Conservation (phyloP, 2,329 filamentous ascomycete species). For the Beauveria australis region DNA sequence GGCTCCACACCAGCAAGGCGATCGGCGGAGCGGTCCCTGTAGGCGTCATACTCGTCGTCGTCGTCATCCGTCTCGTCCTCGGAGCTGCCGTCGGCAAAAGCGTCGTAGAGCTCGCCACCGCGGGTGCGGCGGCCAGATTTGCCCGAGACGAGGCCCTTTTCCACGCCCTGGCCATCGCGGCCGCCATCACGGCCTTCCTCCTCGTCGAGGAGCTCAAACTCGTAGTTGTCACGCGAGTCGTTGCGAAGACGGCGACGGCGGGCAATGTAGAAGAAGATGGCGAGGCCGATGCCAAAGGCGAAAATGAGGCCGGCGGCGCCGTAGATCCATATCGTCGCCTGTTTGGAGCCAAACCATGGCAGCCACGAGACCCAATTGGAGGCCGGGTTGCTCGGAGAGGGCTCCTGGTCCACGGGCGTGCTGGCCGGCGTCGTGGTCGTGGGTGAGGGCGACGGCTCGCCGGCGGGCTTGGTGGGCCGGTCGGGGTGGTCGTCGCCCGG, state of each 20-base stretch:
- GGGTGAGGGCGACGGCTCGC: slow-evolving; percentile 23
- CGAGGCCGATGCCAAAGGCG: slow-evolving; percentile 72
- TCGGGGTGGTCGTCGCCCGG: slow-evolving; percentile 56
- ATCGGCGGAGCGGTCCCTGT: slow-evolving; percentile 30
- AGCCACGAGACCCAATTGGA: slow-evolving; percentile 77
- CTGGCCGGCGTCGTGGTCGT: slow-evolving; percentile 19
- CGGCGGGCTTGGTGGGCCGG: slow-evolving; percentile 45
- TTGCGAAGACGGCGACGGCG: slow-evolving; percentile 69
- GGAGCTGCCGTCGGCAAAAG: slow-evolving; percentile 78
- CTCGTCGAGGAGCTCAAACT: slow-evolving; percentile 87
- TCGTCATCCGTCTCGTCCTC: slow-evolving; percentile 45
- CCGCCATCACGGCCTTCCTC: slow-evolving; percentile 66
- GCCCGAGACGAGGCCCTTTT: slow-evolving; percentile 34
- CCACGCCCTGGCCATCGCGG: slow-evolving; percentile 46
- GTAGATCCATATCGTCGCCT: slow-evolving; percentile 89
- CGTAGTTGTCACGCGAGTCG: slow-evolving; percentile 73
- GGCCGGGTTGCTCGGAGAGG: slow-evolving; percentile 41
- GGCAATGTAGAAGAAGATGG: slow-evolving; percentile 73
- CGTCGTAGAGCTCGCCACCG: slow-evolving; percentile 91
- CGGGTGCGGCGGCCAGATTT: slow-evolving; percentile 44
- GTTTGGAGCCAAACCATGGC: slow-evolving; percentile 81
- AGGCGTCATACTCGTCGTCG: slow-evolving; percentile 35
- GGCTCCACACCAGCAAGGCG: slow-evolving; percentile 17
- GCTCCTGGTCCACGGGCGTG: slow-evolving; percentile 25
- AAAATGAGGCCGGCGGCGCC: slow-evolving; percentile 77